phyloP scores from a whole-genome alignment of 768 basidiomycete genomes.

The Psilocybe cyanescens region DNA sequence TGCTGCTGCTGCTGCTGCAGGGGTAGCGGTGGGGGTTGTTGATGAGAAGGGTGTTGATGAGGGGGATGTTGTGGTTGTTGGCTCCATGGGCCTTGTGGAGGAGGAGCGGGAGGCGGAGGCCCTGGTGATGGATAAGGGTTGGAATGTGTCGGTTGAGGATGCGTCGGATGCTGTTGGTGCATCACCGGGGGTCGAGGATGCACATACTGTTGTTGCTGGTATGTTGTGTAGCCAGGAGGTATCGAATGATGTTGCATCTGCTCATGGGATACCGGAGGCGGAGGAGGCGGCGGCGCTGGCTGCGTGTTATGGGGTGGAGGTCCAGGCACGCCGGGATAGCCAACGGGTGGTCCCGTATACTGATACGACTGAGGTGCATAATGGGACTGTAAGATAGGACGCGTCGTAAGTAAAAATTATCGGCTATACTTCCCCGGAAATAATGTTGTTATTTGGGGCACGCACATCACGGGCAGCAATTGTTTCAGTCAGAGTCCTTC shows the following conservation, averaged over 20 bases:
- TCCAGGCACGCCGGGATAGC: constrained; percentile 29
- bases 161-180: constrained; percentile 36
- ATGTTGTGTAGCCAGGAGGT: constrained; percentile 38
- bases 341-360: constrained; percentile 30
- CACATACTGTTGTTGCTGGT: constrained; percentile 34
- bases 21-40: constrained; percentile 27
- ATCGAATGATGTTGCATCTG: constrained; percentile 44
- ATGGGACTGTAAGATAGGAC: constrained; percentile 30
- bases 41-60: constrained; percentile 34
- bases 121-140: constrained; percentile 52
- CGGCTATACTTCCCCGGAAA: not conserved
- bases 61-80: constrained; percentile 35
- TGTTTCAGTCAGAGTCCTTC: constrained; percentile 40
- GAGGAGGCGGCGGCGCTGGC: constrained; percentile 24
- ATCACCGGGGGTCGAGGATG: constrained; percentile 31
- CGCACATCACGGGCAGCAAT: constrained; percentile 49
- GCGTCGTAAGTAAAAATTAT: constrained; percentile 12
- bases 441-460: constrained; percentile 33
- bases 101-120: constrained; percentile 42
- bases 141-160: constrained; percentile 38
- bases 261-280: constrained; percentile 43
- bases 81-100: constrained; percentile 44
- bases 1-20: constrained; percentile 18
- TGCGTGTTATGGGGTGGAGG: constrained; percentile 31
- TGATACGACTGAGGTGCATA: constrained; percentile 50